Conservation (phyloP, 805 yeast species). For the Ascoidea tarda region DNA sequence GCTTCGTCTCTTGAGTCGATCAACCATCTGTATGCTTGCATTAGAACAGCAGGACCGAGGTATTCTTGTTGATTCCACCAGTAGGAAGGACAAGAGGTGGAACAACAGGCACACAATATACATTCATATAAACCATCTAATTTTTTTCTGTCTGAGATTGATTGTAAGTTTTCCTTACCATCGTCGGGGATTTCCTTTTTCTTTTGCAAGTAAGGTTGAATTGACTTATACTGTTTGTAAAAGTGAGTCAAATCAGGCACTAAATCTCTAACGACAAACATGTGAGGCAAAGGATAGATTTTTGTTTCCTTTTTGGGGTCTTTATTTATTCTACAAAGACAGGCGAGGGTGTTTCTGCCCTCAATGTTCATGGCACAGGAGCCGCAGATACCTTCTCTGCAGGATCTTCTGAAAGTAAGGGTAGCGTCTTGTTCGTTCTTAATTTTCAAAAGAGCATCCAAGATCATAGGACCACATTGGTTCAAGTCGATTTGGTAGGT, state of each 20-base stretch:
- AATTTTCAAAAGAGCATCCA: conserved; percentile 88
- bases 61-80: conserved; percentile 99
- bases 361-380: conserved; percentile 99
- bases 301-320: conserved; percentile 63
- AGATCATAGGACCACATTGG: conserved; percentile 93
- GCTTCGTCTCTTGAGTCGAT: conserved; percentile 95
- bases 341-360: conserved; percentile 93
- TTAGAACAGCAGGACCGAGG: conserved; percentile 95
- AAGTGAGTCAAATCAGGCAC: conserved; percentile 97
- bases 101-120: conserved; percentile 96
- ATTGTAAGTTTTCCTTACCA: conserved; percentile 87
- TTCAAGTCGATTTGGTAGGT: conserved; percentile 76
- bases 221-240: conserved; percentile 96
- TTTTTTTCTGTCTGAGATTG: conserved; percentile 86
- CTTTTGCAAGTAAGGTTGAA: conserved; percentile 92
- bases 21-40: conserved; percentile 99
- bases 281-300: conserved; percentile 95
- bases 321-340: conserved; percentile 86
- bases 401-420: conserved; percentile 91
- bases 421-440: conserved; percentile 96
- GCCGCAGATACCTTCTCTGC: conserved; percentile 99
- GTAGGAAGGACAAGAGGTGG: conserved; percentile 97
- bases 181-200: conserved; percentile 57
- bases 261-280: conserved; percentile 92
- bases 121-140: conserved; percentile 96